Percentiles rank a stretch among this genome's conserved stretches.
phyloP scores from a whole-genome alignment of 1,284 basidiomycete genomes.

The Ustilago shanxiensis region DNA sequence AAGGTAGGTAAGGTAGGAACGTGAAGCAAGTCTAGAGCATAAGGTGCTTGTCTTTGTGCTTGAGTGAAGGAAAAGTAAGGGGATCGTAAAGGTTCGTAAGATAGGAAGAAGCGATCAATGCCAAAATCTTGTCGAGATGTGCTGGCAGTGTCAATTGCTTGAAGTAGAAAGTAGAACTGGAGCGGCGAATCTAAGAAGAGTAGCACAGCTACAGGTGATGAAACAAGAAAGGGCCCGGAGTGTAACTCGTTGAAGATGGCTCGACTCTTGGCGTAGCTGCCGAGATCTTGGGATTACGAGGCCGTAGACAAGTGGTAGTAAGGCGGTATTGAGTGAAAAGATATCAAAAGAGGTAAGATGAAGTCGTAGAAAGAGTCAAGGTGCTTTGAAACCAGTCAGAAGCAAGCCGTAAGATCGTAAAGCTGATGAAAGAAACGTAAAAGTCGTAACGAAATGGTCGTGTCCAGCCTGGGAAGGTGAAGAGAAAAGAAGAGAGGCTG shows the following conservation, averaged over 20 bases:
- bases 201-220: neutral
- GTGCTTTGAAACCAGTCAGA: constrained; percentile 30
- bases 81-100: neutral
- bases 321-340: neutral
- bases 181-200: neutral
- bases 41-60: neutral
- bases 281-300: neutral
- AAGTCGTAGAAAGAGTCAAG: constrained; percentile 14
- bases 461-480: constrained; percentile 21
- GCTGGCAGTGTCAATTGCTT: neutral
- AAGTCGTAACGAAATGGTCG: constrained; percentile 25
- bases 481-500: constrained; percentile 19
- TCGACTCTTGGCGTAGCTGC: neutral
- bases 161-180: neutral
- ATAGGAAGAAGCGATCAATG: neutral
- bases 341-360: neutral
- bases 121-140: neutral
- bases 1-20: neutral
- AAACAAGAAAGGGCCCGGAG: neutral
- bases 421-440: constrained; percentile 5
- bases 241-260: neutral
- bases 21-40: constrained; percentile 9
- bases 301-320: neutral
- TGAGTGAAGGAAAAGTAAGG: neutral
- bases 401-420: constrained; percentile 11